phyloP scores from a whole-genome alignment of 1,284 basidiomycete genomes.

The Leccinum cinnamomeum region DNA sequence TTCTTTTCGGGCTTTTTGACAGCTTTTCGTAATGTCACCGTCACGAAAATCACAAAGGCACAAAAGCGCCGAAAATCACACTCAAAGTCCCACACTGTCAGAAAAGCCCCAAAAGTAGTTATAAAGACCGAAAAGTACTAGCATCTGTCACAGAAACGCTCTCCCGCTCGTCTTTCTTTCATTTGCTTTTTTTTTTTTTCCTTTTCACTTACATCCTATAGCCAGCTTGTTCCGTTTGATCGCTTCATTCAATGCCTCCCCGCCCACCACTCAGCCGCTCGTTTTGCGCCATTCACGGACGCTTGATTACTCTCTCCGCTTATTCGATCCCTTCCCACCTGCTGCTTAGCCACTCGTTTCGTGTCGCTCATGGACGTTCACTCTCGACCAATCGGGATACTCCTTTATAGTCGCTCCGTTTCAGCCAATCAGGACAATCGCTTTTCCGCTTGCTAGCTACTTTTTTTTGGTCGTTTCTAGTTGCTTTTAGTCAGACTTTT shows the following conservation, averaged over 20 bases:
- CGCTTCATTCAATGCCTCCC: not conserved
- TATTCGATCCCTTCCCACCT: not conserved
- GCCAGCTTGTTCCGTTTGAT: not conserved
- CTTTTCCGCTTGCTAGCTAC: not conserved
- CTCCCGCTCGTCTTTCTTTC: too few species aligned
- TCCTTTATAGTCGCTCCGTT: not conserved
- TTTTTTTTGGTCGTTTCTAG: not conserved
- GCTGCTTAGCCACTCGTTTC: not conserved
- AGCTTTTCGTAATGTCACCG: not conserved
- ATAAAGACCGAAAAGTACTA: not conserved
- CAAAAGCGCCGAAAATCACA: not conserved
- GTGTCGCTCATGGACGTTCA: not conserved
- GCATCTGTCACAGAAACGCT: not conserved
- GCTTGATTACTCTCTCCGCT: not conserved
- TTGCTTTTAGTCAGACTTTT: not conserved
- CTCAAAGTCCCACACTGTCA: not conserved
- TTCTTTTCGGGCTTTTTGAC: not conserved
- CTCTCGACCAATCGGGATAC: not conserved
- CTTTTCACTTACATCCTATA: not conserved
- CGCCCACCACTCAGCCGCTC: not conserved
- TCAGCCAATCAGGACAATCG: not conserved
- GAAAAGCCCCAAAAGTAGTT: not conserved
- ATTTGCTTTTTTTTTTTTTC: too few species aligned
- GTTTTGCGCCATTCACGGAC: not conserved
- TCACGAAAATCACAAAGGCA: not conserved